These are phyloP conservation scores for Hypomyces rosellus DNA, from an alignment of 2,329 filamentous ascomycete genomes.

Conservation along the genomic window DNA sequence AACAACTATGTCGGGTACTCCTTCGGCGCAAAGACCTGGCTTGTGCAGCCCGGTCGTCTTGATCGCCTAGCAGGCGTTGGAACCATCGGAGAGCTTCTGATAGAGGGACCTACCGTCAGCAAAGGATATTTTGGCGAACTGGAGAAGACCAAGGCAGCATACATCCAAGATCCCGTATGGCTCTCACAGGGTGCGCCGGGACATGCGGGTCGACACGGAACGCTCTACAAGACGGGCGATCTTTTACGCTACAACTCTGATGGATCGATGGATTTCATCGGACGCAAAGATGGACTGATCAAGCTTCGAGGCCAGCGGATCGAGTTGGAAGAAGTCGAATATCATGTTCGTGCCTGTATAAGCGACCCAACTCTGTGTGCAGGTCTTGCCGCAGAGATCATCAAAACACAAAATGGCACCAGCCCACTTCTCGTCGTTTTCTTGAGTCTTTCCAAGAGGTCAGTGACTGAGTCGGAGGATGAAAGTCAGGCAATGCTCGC, in stretches of 20 bases:
- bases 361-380: not conserved
- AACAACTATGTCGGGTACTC: conserved; percentile 4
- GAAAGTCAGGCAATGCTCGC: not conserved
- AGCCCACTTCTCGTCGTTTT: conserved; percentile 7
- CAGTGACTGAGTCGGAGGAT: not conserved
- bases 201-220: not conserved
- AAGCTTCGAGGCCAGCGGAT: conserved; percentile 9
- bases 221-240: conserved; percentile 6
- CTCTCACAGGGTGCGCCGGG: not conserved
- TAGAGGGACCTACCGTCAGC: too few relatives aligned
- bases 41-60: conserved; percentile 5
- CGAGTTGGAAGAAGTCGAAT: conserved; percentile 8
- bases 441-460: not conserved
- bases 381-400: conserved; percentile 6
- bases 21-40: conserved; percentile 7
- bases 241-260: conserved; percentile 5
- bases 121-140: not conserved
- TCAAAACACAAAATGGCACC: conserved; percentile 2
- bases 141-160: conserved; percentile 3
- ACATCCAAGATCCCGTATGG: conserved; percentile 12
- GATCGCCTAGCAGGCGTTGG: not conserved
- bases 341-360: conserved; percentile 3
- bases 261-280: conserved; percentile 6
- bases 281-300: conserved; percentile 5
- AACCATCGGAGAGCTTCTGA: too few relatives aligned